A percentile compares a stretch with the other conserved stretches of the same genome.
Conservation (phyloP, 192 early-diverging fungal species). For the Coemansia sp. region DNA sequence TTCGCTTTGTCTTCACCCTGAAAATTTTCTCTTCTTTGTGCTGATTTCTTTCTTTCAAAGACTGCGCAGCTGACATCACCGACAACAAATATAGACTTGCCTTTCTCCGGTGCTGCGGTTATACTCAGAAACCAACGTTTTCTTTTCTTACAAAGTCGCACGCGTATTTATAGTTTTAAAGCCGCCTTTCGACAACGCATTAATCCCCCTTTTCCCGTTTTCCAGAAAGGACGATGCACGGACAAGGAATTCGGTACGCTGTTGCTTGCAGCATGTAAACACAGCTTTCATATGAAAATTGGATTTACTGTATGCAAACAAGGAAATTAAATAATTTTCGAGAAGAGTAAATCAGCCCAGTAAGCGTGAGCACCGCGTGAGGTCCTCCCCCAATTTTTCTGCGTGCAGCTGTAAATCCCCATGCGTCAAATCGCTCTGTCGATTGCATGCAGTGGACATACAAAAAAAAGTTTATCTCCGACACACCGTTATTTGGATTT, state of each 20-base stretch:
- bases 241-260: no score
- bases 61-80: not conserved
- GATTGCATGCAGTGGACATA: not conserved
- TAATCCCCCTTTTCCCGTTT: not conserved
- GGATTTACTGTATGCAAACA: not conserved
- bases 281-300: no score
- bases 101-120: not conserved
- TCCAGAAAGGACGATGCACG: no score
- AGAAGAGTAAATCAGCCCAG: not conserved
- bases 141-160: not conserved
- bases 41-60: not conserved
- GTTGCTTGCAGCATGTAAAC: not conserved
- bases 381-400: not conserved
- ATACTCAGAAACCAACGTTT: not conserved
- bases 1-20: not conserved
- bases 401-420: not conserved
- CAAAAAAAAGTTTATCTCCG: not conserved
- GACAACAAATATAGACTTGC: not conserved
- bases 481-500: not conserved
- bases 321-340: not conserved
- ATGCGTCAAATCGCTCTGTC: no score
- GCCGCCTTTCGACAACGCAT: not conserved
- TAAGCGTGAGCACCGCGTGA: no score
- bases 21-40: not conserved
- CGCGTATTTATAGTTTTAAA: no score